Evolutionary conservation across 1,284 basidiomycete species (phyloP), one percentile per base, ranked within the genome.

Genomic region (Sporisorium reilianum): DNA sequence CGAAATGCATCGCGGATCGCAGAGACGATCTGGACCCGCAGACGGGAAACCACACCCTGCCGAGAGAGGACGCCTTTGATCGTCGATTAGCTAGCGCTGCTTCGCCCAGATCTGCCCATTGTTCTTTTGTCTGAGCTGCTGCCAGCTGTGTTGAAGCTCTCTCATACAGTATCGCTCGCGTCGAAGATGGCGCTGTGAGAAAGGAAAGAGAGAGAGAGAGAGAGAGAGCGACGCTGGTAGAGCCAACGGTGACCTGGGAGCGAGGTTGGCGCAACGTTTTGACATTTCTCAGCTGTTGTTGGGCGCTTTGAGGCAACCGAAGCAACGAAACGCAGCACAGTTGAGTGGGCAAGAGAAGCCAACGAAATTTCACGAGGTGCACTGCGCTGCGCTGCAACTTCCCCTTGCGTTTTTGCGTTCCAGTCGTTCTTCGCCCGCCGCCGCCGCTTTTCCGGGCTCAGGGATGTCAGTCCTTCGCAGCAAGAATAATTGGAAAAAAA

Each of bases 391-490:
- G 7, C 38, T 41, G 12, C 5, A 4, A 7, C 18, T 48, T 16
- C 46, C n/a, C 46, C 46, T 48, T 48, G 46, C 46, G 26, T 48
- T 32, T 48, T 20, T 48, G 46, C 46, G 46, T 48, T 30, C 46
- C 46, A 30, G 38, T 20, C 16, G 7, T 20, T 48, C 12, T 25
- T 14, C 26, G n/a, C n/a, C n/a, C n/a, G n/a, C n/a, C n/a, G n/a
- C 7, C 26, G 22, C 18, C 46, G 46, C 46, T 28, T 30, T 48
- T 30, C 46, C 46, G 46, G n/a, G 25, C 26, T 18, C 45, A 46
- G 45, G 45, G 26, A n/a, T 46, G 36, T 38, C n/a, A n/a, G n/a
- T n/a, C n/a, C n/a, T n/a, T n/a, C n/a, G n/a, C n/a, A n/a, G n/a
- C n/a, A n/a, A n/a, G n/a, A n/a, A n/a, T n/a, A n/a, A n/a, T n/a